Percentiles rank a stretch among this genome's conserved stretches.
Evolutionary conservation across 1,284 basidiomycete genomes (phyloP).

Genomic region (Ustilago sp.): DNA sequence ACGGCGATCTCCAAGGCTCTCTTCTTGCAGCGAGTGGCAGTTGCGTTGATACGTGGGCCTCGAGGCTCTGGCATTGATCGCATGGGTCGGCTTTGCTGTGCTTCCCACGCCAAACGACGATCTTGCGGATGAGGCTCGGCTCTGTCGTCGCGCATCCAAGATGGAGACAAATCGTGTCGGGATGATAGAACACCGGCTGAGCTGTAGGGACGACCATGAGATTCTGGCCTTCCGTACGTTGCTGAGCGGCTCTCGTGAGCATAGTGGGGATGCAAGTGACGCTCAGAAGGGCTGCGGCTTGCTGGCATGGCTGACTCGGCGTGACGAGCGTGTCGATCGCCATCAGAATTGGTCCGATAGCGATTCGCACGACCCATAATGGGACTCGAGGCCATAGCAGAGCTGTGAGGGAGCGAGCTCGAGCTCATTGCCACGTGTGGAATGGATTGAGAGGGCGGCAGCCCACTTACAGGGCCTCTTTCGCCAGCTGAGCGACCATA

Average conservation of each 20-base stretch:
- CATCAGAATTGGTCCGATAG: conserved; percentile 38
- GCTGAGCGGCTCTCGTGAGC: conserved; percentile 8
- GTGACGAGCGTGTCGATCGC: conserved; percentile 23
- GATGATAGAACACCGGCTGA: conserved; percentile 9
- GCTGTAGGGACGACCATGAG: conserved; percentile 20
- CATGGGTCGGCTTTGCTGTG: conserved; percentile 7
- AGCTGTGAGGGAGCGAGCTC: not conserved
- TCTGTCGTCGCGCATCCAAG: conserved; percentile 21
- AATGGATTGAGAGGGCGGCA: conserved; percentile 31
- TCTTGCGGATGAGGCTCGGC: conserved; percentile 19
- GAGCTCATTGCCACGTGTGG: conserved; percentile 1
- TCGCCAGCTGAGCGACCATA: conserved; percentile 6
- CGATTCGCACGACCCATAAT: conserved; percentile 14
- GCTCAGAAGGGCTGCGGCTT: conserved; percentile 29
- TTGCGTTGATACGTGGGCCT: conserved; percentile 4
- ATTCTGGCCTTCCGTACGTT: conserved; percentile 3
- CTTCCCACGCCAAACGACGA: conserved; percentile 14
- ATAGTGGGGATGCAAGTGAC: conserved; percentile 18
- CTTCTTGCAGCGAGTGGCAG: conserved; percentile 26
- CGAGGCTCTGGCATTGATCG: conserved; percentile 30
- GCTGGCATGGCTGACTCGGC: conserved; percentile 5
- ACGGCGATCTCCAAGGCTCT: conserved; percentile 33
- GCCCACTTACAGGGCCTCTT: not conserved
- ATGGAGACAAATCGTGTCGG: conserved; percentile 9
- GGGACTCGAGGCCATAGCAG: conserved; percentile 14